Evolutionary conservation across 2,329 filamentous ascomycete species (phyloP).

Genomic region (Xylaria digitata): DNA sequence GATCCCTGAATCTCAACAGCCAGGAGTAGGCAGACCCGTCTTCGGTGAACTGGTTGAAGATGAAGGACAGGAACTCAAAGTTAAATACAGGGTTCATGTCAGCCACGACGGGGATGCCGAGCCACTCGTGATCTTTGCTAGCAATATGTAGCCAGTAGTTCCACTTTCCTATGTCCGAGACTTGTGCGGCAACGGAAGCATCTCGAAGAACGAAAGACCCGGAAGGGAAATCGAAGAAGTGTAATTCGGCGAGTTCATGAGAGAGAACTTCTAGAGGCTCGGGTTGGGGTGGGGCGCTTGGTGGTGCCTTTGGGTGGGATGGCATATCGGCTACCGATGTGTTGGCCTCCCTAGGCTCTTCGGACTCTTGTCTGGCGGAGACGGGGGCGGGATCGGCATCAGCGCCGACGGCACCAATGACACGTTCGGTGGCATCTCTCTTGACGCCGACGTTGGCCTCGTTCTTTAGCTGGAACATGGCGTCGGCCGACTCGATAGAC

Average conservation of each 20-base stretch:
- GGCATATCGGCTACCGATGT: constrained; percentile 22
- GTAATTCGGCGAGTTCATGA: constrained; percentile 83
- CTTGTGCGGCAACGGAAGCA: constrained; percentile 76
- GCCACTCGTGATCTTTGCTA: constrained; percentile 80
- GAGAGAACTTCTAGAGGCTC: constrained; percentile 77
- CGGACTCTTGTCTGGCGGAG: constrained; percentile 49
- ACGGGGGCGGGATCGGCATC: not conserved
- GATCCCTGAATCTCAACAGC: constrained; percentile 91
- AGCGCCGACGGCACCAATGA: constrained; percentile 9
- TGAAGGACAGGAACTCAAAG: constrained; percentile 98
- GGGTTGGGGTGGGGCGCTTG: constrained; percentile 73
- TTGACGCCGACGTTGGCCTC: constrained; percentile 61
- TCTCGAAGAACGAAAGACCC: constrained; percentile 89
- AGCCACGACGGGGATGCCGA: constrained; percentile 84
- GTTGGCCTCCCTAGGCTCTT: constrained; percentile 49
- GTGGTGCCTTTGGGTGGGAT: constrained; percentile 47
- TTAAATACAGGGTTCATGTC: constrained; percentile 99
- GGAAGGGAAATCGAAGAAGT: constrained; percentile 90
- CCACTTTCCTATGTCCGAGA: constrained; percentile 90
- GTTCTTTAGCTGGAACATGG: constrained; percentile 63
- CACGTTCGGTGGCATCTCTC: constrained; percentile 50
- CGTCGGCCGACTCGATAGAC: constrained; percentile 68
- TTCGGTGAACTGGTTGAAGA: constrained; percentile 94
- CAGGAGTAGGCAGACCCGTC: constrained; percentile 95
- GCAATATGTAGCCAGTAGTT: constrained; percentile 94